Percentiles rank a stretch among this genome's conserved stretches.
phyloP scores from a whole-genome alignment of 768 basidiomycete genomes.

The Neoboletus brunneissimus region DNA sequence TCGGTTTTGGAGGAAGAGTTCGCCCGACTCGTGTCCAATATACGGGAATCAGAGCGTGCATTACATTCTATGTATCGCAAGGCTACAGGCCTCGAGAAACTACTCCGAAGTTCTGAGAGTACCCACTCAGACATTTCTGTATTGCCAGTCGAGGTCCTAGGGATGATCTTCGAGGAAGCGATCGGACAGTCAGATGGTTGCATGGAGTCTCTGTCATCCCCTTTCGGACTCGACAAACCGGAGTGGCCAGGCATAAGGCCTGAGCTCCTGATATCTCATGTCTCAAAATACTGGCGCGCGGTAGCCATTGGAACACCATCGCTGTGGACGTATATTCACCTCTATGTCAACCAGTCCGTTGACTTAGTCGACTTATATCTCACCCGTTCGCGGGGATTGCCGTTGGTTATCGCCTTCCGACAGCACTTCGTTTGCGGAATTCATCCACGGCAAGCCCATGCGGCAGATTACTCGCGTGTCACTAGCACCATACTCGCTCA shows the following conservation, averaged over 20 bases:
- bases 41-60: slow-evolving; percentile 17
- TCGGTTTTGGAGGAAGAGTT: slow-evolving; percentile 14
- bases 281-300: slow-evolving; percentile 43
- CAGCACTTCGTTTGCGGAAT: slow-evolving; percentile 21
- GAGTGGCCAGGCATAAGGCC: slow-evolving; percentile 18
- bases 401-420: slow-evolving; percentile 21
- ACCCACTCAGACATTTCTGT: slow-evolving; percentile 12
- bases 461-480: slow-evolving; percentile 23
- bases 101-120: slow-evolving; percentile 1
- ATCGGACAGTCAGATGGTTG: slow-evolving; percentile 3
- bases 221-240: neutral
- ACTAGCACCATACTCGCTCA: slow-evolving; percentile 26
- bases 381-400: slow-evolving; percentile 24
- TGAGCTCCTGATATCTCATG: slow-evolving; percentile 38
- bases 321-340: slow-evolving; percentile 38
- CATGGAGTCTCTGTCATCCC: neutral
- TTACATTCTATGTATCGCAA: slow-evolving; percentile 20
- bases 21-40: slow-evolving; percentile 18
- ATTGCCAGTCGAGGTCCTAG: slow-evolving; percentile 28
- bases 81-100: slow-evolving; percentile 11
- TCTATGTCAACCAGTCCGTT: slow-evolving; percentile 26
- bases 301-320: slow-evolving; percentile 37
- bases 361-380: slow-evolving; percentile 29
- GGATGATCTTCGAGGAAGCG: slow-evolving; percentile 26
- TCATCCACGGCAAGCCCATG: slow-evolving; percentile 18